These are phyloP conservation scores for Myxozyma monticola DNA, from an alignment of 805 yeast species.

Conservation along the genomic window DNA sequence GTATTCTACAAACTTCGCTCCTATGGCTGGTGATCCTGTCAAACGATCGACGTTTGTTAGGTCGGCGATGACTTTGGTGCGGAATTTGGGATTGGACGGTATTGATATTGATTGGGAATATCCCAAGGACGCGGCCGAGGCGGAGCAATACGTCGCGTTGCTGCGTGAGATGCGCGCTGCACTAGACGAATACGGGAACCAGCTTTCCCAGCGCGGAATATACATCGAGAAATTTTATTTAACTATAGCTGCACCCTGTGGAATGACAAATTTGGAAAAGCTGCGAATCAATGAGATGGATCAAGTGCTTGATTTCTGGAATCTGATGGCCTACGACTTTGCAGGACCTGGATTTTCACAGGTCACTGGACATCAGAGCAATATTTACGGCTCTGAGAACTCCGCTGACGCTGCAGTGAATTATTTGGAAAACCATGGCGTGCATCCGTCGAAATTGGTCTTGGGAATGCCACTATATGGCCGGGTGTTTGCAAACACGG, in stretches of 20 bases:
- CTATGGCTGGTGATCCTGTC: constrained; percentile 41
- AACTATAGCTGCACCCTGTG: constrained; percentile 78
- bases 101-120: constrained; percentile 95
- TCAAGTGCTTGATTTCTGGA: constrained; percentile 64
- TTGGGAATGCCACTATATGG: constrained; percentile 93
- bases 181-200: constrained; percentile 45
- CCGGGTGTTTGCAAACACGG: constrained; percentile 48
- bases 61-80: constrained; percentile 50
- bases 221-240: constrained; percentile 45
- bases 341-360: constrained; percentile 68
- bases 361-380: constrained; percentile 65
- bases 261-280: constrained; percentile 39
- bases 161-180: constrained; percentile 44
- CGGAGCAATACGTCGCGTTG: constrained; percentile 47
- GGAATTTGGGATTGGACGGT: constrained; percentile 70
- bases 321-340: constrained; percentile 90
- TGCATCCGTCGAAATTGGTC: constrained; percentile 54
- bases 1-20: constrained; percentile 46
- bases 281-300: constrained; percentile 59
- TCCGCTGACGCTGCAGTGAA: constrained; percentile 53
- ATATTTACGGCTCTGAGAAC: constrained; percentile 48
- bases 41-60: constrained; percentile 50
- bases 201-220: constrained; percentile 23
- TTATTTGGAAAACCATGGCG: constrained; percentile 46
- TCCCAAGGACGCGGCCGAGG: constrained; percentile 55